A percentile compares a stretch with the other conserved stretches of the same genome.
phyloP scores from a whole-genome alignment of 2,329 filamentous ascomycete genomes.

The Aspergillus vadensis region DNA sequence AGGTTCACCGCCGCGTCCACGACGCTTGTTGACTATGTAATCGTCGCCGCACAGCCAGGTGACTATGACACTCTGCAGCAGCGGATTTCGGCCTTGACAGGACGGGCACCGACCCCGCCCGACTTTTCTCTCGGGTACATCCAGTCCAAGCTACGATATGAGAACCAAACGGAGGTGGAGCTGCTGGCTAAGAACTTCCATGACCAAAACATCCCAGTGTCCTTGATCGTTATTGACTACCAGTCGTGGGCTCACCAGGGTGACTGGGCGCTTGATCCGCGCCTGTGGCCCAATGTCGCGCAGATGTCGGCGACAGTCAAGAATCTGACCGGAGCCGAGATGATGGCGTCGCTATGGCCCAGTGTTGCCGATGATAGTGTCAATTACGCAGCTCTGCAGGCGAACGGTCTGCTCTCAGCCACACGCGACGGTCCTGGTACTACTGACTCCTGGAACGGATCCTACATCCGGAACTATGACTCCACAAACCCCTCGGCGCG shows the following conservation, averaged over 20 bases:
- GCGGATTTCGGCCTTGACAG: constrained; percentile 56
- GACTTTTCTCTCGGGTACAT: constrained; percentile 66
- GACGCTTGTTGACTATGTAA: constrained; percentile 60
- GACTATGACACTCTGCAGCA: constrained; percentile 56
- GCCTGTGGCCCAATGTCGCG: constrained; percentile 64
- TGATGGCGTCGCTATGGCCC: constrained; percentile 69
- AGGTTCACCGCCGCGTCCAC: constrained; percentile 60
- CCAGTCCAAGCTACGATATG: constrained; percentile 65
- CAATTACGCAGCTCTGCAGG: constrained; percentile 62
- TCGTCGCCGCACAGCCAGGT: constrained; percentile 53
- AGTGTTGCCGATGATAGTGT: constrained; percentile 60
- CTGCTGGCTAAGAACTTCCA: constrained; percentile 59
- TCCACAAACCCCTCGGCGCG: constrained; percentile 61
- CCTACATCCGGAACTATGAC: constrained; percentile 61
- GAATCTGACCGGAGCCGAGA: constrained; percentile 56
- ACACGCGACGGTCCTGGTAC: constrained; percentile 59
- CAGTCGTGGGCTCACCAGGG: constrained; percentile 67
- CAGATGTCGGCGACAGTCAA: constrained; percentile 62
- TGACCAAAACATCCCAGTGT: constrained; percentile 56
- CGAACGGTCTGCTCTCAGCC: constrained; percentile 59
- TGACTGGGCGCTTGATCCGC: constrained; percentile 65
- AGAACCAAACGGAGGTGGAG: constrained; percentile 63
- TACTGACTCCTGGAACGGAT: constrained; percentile 58
- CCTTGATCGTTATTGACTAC: constrained; percentile 65
- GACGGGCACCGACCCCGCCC: constrained; percentile 62